Base-by-base conservation (phyloP, 2,329 filamentous ascomycete genomes). In the Lithohypha guttulata region DNA sequence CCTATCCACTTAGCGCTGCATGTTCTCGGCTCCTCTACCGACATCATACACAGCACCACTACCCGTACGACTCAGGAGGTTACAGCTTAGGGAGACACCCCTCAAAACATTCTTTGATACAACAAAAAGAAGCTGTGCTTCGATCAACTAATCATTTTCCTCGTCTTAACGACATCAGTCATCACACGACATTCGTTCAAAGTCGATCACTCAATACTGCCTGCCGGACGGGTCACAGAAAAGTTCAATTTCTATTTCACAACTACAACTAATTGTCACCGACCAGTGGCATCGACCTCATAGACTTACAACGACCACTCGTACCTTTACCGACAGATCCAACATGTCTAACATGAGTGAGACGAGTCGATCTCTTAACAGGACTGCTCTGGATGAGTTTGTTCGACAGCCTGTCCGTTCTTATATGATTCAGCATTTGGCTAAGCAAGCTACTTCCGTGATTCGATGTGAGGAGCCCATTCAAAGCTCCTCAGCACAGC, bases 401-500 rank as follows among this genome's bases (percentile, higher is more conserved):
- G 58, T 69, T 39, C 59, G 59, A 38, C 55, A 59, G 29, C 63
- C 65, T n/a, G 66, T 69, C 10, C 62, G 63, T 21, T 57, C 59
- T 18, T 62, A 64, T 34, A 69, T 69, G 66, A 56, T 69, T 22
- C 55, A 57, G 19, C 59, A 69, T 51, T 51, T 69, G 46, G 65
- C 65, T 31, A 53, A 59, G 38, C 60, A 68, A 43, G 65, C 66
- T 11, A 59, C 62, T 8, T 53, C 57, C 52, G 66, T 69, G 52
- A 69, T 69, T 47, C 59, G 62, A 43, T 69, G 66, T 49, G 66
- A 69, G 45, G 53, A 70, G 59, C 42, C 64, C 56, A 49, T 94
- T 45, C 55, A 61, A 54, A 61, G 54, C 38, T 52, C 58, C 21
- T 13, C 11, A 22, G 29, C 29, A 43, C 51, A 51, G 50, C 49